Percentiles rank a stretch among this genome's conserved stretches.
phyloP scores from a whole-genome alignment of 371 early-diverging fungal genomes.

The Dentiscutata heterogama region DNA sequence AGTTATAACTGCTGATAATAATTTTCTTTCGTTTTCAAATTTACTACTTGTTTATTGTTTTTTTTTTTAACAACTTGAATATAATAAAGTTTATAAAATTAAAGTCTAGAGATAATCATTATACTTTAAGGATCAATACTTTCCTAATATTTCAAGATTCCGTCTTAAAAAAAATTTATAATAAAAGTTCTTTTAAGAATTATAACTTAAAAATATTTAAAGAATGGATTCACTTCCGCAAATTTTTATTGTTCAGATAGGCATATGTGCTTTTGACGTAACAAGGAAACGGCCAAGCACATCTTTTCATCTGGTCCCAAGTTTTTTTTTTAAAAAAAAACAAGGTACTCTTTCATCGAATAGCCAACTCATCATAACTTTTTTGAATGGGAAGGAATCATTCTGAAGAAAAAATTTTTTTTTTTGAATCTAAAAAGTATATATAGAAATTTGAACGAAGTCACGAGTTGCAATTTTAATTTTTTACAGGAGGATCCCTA shows the following conservation, averaged over 20 bases:
- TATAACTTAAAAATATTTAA: not conserved
- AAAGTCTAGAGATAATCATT: too few relatives aligned
- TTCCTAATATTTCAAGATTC: too few relatives aligned
- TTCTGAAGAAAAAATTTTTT: not conserved
- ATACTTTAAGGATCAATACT: too few relatives aligned
- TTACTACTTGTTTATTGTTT: not conserved
- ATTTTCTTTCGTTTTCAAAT: not conserved
- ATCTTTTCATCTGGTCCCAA: slow-evolving; percentile 30
- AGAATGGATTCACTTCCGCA: not conserved
- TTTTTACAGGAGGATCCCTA: too few relatives aligned
- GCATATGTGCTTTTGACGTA: slow-evolving; percentile 15
- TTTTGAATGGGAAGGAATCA: slow-evolving; percentile 14
- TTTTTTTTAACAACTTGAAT: not conserved
- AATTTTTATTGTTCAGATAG: slow-evolving; percentile 26
- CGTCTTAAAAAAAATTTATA: too few relatives aligned
- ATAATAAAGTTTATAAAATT: too few relatives aligned
- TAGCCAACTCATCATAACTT: slow-evolving; percentile 22
- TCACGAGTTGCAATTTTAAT: too few relatives aligned
- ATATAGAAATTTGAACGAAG: too few relatives aligned
- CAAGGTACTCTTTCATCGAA: slow-evolving; percentile 19
- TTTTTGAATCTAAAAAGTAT: not conserved
- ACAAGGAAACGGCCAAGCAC: slow-evolving; percentile 31
- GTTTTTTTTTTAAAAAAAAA: slow-evolving; percentile 13
- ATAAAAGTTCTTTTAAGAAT: not conserved
- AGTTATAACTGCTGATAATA: not conserved